phyloP scores from a whole-genome alignment of 2,329 filamentous ascomycete species.

The Stemphylium vesicarium region DNA sequence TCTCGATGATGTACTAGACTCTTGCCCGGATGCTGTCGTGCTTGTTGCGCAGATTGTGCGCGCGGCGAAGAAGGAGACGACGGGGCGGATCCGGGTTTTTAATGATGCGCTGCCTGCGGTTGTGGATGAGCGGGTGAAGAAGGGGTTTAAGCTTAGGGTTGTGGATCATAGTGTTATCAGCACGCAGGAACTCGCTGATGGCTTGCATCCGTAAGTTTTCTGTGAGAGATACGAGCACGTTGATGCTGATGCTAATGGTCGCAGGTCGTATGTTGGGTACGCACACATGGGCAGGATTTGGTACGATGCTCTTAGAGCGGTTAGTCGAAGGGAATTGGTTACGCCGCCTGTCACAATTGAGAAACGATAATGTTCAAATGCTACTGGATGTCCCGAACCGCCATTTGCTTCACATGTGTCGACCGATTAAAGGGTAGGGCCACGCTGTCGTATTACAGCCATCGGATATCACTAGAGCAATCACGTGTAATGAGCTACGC shows the following conservation, averaged over 20 bases:
- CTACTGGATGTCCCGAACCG: not conserved
- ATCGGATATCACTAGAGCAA: not conserved
- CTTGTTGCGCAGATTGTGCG: slow-evolving; percentile 49
- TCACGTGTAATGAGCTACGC: too few relatives aligned
- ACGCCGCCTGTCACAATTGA: slow-evolving; percentile 12
- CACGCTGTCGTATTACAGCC: too few relatives aligned
- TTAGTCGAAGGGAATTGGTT: slow-evolving; percentile 11
- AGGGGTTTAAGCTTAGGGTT: slow-evolving; percentile 33
- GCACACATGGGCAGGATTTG: slow-evolving; percentile 39
- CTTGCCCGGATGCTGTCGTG: slow-evolving; percentile 42
- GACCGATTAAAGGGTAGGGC: too few relatives aligned
- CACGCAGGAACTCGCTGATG: slow-evolving; percentile 29
- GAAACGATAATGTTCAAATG: not conserved
- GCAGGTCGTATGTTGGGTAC: slow-evolving; percentile 36
- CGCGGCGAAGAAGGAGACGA: slow-evolving; percentile 16
- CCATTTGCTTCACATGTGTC: not conserved
- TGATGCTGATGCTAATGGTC: slow-evolving; percentile 2
- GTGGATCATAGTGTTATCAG: slow-evolving; percentile 34
- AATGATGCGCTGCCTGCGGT: slow-evolving; percentile 34
- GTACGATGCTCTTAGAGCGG: slow-evolving; percentile 19
- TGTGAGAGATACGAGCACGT: not conserved
- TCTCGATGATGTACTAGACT: slow-evolving; percentile 40
- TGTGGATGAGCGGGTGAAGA: slow-evolving; percentile 21
- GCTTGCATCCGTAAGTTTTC: slow-evolving; percentile 36
- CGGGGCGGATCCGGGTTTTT: slow-evolving; percentile 24